Evolutionary conservation across 1,284 basidiomycete species (phyloP).

Genomic region (Trametes polyzona): DNA sequence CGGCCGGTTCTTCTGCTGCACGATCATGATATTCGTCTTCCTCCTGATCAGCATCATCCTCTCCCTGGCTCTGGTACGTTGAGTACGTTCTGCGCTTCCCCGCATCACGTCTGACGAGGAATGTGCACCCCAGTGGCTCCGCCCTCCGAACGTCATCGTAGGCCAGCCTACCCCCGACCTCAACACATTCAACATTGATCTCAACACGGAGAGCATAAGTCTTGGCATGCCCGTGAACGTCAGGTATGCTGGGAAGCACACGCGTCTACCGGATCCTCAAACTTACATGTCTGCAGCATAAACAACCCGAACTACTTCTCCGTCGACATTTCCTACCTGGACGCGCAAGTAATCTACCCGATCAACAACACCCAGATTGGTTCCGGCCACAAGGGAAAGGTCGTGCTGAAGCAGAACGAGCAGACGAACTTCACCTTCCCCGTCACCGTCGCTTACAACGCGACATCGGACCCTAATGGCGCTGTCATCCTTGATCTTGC

Average conservation of each 20-base stretch:
- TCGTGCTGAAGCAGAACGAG: constrained; percentile 67
- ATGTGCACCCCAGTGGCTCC: constrained; percentile 63
- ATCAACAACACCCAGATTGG: constrained; percentile 72
- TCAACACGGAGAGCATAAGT: constrained; percentile 48
- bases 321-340: constrained; percentile 71
- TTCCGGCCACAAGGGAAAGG: constrained; percentile 61
- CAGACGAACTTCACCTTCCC: constrained; percentile 84
- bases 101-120: neutral
- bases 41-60: constrained; percentile 73
- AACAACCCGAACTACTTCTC: constrained; percentile 87
- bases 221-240: constrained; percentile 74
- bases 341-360: constrained; percentile 77
- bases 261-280: neutral
- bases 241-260: constrained; percentile 34
- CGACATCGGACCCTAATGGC: constrained; percentile 58
- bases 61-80: constrained; percentile 65
- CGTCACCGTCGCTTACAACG: constrained; percentile 75
- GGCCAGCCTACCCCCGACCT: constrained; percentile 51
- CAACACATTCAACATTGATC: constrained; percentile 37
- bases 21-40: constrained; percentile 64
- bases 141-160: constrained; percentile 76
- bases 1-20: constrained; percentile 73
- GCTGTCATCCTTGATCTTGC: constrained; percentile 68
- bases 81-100: constrained; percentile 31
- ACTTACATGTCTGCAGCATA: constrained; percentile 52